These are phyloP conservation scores for Picochlorum sp. DNA, from an alignment of 139 green algal species.

Conservation along the genomic window DNA sequence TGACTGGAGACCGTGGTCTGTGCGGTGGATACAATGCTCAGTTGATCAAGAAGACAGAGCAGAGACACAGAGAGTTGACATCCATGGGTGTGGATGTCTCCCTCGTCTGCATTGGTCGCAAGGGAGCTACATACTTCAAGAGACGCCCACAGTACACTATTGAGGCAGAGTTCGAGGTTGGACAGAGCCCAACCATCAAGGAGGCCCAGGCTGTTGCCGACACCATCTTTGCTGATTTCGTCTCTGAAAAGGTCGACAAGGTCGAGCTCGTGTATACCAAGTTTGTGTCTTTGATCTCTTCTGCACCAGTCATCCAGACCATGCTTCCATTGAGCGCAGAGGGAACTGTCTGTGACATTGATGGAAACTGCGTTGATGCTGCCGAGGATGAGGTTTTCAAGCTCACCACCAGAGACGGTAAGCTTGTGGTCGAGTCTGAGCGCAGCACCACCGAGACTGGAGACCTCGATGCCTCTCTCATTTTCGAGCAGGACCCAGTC, in stretches of 20 bases:
- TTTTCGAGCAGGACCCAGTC: conserved; percentile 98
- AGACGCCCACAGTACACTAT: conserved; percentile 78
- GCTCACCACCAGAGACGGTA: conserved; percentile 81
- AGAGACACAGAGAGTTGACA: conserved; percentile 73
- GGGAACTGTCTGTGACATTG: conserved; percentile 77
- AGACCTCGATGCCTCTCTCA: conserved; percentile 76
- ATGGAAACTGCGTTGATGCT: conserved; percentile 94
- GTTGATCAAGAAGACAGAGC: conserved; percentile 80
- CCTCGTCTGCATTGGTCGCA: conserved; percentile 85
- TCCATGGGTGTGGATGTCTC: conserved; percentile 73
- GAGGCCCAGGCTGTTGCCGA: conserved; percentile 96
- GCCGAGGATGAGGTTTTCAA: conserved; percentile 97
- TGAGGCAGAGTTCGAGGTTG: conserved; percentile 64
- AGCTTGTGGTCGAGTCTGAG: conserved; percentile 83
- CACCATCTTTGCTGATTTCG: conserved; percentile 94
- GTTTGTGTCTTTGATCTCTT: conserved; percentile 95
- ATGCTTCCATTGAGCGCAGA: conserved; percentile 85
- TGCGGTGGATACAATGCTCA: conserved; percentile 99
- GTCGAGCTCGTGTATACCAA: conserved; percentile 98
- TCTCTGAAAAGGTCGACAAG: conserved; percentile 92
- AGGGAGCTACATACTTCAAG: conserved; percentile 88
- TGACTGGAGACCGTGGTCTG: conserved; percentile 95
- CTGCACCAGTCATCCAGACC: conserved; percentile 85
- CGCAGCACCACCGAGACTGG: conserved; percentile 51
- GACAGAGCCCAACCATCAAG: conserved; percentile 82